These are phyloP conservation scores for Rosa lucieae DNA, from an alignment of 306 rosid species.

Conservation along the genomic window DNA sequence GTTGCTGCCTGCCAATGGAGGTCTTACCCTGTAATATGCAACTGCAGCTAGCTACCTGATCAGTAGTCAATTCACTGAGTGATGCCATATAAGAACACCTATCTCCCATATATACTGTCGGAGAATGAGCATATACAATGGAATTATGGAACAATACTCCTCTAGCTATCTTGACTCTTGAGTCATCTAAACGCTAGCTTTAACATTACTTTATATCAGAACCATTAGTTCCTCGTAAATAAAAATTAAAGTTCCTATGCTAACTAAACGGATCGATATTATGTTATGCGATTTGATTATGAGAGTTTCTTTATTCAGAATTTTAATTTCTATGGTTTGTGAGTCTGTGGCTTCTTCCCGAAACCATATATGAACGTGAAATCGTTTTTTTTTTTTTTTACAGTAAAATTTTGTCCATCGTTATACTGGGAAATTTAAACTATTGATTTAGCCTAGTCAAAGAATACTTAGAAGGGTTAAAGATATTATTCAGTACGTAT, in stretches of 20 bases:
- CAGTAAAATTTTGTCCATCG: background rate
- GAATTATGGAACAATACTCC: slow-evolving; percentile 6
- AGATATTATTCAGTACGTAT: background rate
- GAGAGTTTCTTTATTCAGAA: background rate
- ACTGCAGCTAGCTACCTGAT: background rate
- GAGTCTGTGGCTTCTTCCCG: background rate
- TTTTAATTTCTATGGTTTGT: background rate
- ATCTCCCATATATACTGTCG: background rate
- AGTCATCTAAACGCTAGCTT: background rate
- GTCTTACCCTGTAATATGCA: slow-evolving; percentile 12
- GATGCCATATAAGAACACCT: background rate
- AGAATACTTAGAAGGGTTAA: background rate
- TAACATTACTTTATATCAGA: background rate
- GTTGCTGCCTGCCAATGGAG: slow-evolving; percentile 12
- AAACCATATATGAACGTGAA: background rate
- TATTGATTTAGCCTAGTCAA: background rate
- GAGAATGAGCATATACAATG: slow-evolving; percentile 1
- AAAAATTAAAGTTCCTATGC: background rate
- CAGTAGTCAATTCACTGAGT: background rate
- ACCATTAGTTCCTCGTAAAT: background rate
- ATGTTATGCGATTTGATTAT: background rate
- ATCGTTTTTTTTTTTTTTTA: background rate
- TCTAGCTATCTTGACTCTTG: background rate
- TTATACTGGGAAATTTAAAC: background rate
- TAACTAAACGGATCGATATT: background rate